A percentile compares a stretch with the other conserved stretches of the same genome.
phyloP scores from a whole-genome alignment of 1,284 basidiomycete genomes.

The Ustilago cynodontis region DNA sequence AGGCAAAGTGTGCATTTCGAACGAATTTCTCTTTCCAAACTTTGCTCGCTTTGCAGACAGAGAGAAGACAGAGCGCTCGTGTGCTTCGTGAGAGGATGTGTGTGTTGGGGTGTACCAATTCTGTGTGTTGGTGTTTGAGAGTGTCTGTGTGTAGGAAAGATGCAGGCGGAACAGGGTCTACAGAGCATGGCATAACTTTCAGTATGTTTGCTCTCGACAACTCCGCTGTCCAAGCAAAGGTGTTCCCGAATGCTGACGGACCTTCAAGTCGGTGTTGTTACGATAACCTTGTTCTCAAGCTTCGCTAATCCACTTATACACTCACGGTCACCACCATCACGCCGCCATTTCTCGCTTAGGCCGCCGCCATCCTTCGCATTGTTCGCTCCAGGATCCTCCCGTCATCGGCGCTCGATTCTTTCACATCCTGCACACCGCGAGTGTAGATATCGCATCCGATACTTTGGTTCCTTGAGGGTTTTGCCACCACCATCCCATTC shows the following conservation, averaged over 20 bases:
- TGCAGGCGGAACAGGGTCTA: slow-evolving; percentile 8
- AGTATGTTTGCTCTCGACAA: not conserved
- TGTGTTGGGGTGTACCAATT: not conserved
- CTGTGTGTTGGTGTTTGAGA: slow-evolving; percentile 3
- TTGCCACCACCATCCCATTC: not conserved
- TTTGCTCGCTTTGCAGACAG: not conserved
- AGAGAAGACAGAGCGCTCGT: not conserved
- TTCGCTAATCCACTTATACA: not conserved
- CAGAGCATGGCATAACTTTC: no score
- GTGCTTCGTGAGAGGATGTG: not conserved
- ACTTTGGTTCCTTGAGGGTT: not conserved
- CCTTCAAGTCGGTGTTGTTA: slow-evolving; percentile 7
- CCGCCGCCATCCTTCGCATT: not conserved
- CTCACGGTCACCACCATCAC: not conserved
- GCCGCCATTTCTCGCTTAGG: not conserved
- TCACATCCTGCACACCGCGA: not conserved
- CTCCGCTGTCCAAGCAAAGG: not conserved
- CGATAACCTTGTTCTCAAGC: not conserved
- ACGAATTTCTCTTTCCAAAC: not conserved
- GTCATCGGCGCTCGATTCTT: not conserved
- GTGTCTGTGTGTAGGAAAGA: not conserved
- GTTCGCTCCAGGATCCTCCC: not conserved
- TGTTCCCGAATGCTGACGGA: slow-evolving; percentile 3
- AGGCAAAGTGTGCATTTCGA: slow-evolving; percentile 4
- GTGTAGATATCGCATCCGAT: not conserved